These are phyloP conservation scores for Nidula niveotomentosa DNA, from an alignment of 1,284 basidiomycete species.

Conservation along the genomic window DNA sequence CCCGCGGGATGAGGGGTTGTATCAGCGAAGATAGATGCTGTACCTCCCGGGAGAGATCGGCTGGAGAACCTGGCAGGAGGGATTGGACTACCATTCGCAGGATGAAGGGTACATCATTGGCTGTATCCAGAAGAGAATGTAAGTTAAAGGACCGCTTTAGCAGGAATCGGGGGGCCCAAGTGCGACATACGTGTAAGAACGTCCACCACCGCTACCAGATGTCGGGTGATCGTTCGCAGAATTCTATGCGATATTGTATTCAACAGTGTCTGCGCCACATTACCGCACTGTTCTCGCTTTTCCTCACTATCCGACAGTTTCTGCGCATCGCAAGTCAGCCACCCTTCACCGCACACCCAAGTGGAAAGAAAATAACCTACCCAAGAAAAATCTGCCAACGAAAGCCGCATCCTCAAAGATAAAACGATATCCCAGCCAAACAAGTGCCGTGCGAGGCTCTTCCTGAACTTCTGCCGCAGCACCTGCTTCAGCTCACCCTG, in stretches of 20 bases:
- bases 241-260: slow-evolving; percentile 52
- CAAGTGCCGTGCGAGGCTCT: slow-evolving; percentile 51
- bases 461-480: slow-evolving; percentile 41
- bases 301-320: slow-evolving; percentile 41
- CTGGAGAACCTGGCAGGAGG: slow-evolving; percentile 43
- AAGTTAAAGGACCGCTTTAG: slow-evolving; percentile 9
- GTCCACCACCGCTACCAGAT: slow-evolving; percentile 44
- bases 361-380: slow-evolving; percentile 34
- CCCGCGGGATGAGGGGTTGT: slow-evolving; percentile 28
- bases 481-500: slow-evolving; percentile 24
- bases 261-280: slow-evolving; percentile 48
- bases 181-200: slow-evolving; percentile 44
- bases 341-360: not conserved
- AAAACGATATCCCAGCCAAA: slow-evolving; percentile 59
- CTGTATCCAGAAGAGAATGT: slow-evolving; percentile 30
- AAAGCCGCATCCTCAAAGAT: slow-evolving; percentile 53
- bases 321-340: slow-evolving; percentile 21
- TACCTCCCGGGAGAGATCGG: slow-evolving; percentile 51
- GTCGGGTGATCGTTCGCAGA: slow-evolving; percentile 54
- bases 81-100: slow-evolving; percentile 56
- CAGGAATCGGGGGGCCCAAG: not conserved
- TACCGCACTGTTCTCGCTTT: slow-evolving; percentile 43
- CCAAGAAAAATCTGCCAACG: slow-evolving; percentile 64
- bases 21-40: slow-evolving; percentile 40
- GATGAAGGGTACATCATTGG: slow-evolving; percentile 56